These are phyloP conservation scores for Pilasporangium apinafurcum DNA, from an alignment of 352 stramenopile species.

Conservation along the genomic window DNA sequence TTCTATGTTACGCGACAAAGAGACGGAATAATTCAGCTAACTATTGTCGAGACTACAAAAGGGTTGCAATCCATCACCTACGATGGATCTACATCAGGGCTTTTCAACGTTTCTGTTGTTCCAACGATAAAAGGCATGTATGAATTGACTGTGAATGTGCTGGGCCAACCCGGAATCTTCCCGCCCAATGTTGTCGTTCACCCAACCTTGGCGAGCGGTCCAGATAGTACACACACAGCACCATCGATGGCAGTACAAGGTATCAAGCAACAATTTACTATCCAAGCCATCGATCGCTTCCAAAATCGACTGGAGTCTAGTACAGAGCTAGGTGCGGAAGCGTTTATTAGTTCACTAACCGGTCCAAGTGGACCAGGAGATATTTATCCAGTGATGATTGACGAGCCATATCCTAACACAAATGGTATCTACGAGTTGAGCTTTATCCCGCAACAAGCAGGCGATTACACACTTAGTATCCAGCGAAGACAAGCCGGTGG, in stretches of 20 bases:
- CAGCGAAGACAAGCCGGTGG: conserved; percentile 75
- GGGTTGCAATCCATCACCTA: conserved; percentile 72
- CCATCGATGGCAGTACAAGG: conserved; percentile 78
- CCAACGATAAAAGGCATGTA: conserved; percentile 79
- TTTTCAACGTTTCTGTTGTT: conserved; percentile 82
- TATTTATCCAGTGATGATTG: conserved; percentile 39
- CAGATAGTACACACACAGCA: conserved; percentile 71
- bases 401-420: conserved; percentile 63
- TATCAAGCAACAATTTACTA: conserved; percentile 57
- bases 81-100: conserved; percentile 37
- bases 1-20: conserved; percentile 31
- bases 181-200: conserved; percentile 74
- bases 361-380: conserved; percentile 19
- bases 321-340: conserved; percentile 41
- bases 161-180: conserved; percentile 40
- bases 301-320: conserved; percentile 86
- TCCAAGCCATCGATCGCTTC: conserved; percentile 90
- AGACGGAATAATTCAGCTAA: conserved; percentile 42
- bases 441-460: conserved; percentile 78
- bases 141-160: conserved; percentile 43
- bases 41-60: conserved; percentile 49
- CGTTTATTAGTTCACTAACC: conserved; percentile 56
- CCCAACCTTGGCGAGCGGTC: conserved; percentile 63
- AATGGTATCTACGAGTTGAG: conserved; percentile 80
- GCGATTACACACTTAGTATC: conserved; percentile 77